These are phyloP conservation scores for Aspergillus flavus DNA, from an alignment of 2,329 filamentous ascomycete species.

Conservation along the genomic window DNA sequence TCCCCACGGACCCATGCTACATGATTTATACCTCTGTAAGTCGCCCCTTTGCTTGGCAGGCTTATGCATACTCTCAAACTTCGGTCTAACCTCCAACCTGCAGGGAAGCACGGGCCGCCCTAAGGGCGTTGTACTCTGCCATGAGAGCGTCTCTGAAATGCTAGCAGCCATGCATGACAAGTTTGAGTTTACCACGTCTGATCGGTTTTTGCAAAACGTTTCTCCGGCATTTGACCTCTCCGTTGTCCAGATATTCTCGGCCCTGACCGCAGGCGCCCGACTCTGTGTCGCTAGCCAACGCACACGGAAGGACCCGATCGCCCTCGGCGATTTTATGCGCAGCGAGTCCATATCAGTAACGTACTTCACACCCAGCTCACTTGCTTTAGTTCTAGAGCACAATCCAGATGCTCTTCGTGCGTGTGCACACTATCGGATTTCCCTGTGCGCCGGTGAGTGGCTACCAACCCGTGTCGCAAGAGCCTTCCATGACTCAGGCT, in stretches of 20 bases:
- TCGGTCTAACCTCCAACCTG: too few species aligned
- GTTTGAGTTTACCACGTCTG: not conserved
- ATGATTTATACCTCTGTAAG: conserved; percentile 10
- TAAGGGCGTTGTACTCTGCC: conserved; percentile 1
- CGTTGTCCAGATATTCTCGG: not conserved
- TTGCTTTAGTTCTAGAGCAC: conserved; percentile 6
- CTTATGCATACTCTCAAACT: too few species aligned
- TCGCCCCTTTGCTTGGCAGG: not conserved
- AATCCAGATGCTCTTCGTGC: not conserved
- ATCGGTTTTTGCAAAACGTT: conserved; percentile 1
- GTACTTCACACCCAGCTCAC: conserved; percentile 6
- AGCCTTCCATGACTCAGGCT: not conserved
- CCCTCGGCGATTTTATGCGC: not conserved
- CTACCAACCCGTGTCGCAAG: conserved; percentile 3
- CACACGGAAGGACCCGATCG: not conserved
- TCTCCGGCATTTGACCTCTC: conserved; percentile 6
- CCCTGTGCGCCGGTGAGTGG: not conserved
- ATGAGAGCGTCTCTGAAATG: conserved; percentile 1
- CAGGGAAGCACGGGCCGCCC: conserved; percentile 10
- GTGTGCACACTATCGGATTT: not conserved
- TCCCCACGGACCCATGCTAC: too few species aligned
- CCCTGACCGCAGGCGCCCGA: not conserved
- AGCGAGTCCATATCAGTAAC: not conserved
- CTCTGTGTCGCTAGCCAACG: not conserved
- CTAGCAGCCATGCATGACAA: not conserved